Evolutionary conservation across 2,329 filamentous ascomycete genomes (phyloP).

Genomic region (Calonectria pseudoturangicola): DNA sequence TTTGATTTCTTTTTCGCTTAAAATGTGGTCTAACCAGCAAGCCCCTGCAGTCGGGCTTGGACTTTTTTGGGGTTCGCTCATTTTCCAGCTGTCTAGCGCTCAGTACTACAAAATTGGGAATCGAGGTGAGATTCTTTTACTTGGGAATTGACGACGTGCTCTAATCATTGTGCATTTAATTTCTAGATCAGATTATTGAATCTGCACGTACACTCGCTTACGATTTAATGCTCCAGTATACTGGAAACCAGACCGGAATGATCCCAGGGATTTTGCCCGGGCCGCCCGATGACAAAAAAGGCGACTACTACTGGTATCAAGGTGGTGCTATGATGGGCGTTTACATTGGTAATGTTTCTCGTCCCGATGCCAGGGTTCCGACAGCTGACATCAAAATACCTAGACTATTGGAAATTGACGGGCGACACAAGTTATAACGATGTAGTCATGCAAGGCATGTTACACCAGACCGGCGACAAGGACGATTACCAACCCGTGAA

Average conservation of each 20-base stretch:
- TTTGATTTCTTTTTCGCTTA: constrained; percentile 27
- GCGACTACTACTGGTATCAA: constrained; percentile 85
- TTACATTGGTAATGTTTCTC: constrained; percentile 68
- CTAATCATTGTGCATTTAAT: background rate
- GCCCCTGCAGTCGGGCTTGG: constrained; percentile 42
- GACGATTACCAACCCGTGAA: constrained; percentile 77
- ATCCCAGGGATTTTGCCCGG: constrained; percentile 75
- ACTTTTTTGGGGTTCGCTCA: constrained; percentile 40
- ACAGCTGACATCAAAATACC: background rate
- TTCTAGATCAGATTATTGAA: constrained; percentile 66
- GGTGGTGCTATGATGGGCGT: constrained; percentile 81
- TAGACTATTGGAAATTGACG: constrained; percentile 80
- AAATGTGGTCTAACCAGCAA: constrained; percentile 30
- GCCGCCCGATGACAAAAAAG: constrained; percentile 67
- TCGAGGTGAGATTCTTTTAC: constrained; percentile 49
- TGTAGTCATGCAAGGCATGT: constrained; percentile 72
- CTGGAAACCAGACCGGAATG: constrained; percentile 69
- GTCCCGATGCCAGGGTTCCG: background rate
- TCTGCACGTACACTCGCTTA: constrained; percentile 68
- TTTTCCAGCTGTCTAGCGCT: constrained; percentile 48
- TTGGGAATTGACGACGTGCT: background rate
- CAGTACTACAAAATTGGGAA: constrained; percentile 59
- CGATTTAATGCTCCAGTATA: constrained; percentile 71
- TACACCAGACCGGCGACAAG: constrained; percentile 74
- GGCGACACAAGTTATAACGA: constrained; percentile 79